Percentiles rank a stretch among this genome's conserved stretches.
phyloP scores from a whole-genome alignment of 2,329 filamentous ascomycete species.

The Arthrinium puccinioides region DNA sequence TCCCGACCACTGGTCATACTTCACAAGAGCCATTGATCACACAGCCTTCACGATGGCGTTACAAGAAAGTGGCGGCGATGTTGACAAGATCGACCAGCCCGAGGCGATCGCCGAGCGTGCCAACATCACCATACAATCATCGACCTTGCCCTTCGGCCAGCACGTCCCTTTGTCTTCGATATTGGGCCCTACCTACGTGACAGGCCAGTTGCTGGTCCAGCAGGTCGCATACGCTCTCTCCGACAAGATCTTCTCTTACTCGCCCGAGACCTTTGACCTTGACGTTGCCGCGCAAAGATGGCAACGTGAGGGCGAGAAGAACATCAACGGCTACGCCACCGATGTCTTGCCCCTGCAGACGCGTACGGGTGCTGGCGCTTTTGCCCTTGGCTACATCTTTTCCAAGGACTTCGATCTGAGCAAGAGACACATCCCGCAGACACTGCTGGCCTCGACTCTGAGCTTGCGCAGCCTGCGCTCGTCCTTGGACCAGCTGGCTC shows the following conservation, averaged over 20 bases:
- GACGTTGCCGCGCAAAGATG: constrained; percentile 77
- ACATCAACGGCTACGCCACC: constrained; percentile 76
- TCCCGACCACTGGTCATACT: too few relatives aligned
- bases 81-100: constrained; percentile 21
- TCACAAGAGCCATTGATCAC: too few relatives aligned
- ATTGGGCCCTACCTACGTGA: constrained; percentile 84
- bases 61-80: too few relatives aligned
- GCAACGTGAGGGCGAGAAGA: constrained; percentile 62
- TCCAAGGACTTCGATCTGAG: constrained; percentile 90
- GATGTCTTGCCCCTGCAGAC: constrained; percentile 77
- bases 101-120: constrained; percentile 21
- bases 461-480: constrained; percentile 73
- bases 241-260: constrained; percentile 97
- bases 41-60: too few relatives aligned
- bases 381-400: constrained; percentile 95
- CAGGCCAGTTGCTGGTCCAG: constrained; percentile 87
- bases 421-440: constrained; percentile 88
- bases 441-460: constrained; percentile 78
- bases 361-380: constrained; percentile 77
- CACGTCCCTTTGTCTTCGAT: constrained; percentile 52
- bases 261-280: constrained; percentile 85
- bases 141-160: constrained; percentile 51
- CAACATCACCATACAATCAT: constrained; percentile 33
- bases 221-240: constrained; percentile 93
- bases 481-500: constrained; percentile 83